Base-by-base conservation (phyloP, 1,284 basidiomycete genomes). In the Xanthoconium separans region DNA sequence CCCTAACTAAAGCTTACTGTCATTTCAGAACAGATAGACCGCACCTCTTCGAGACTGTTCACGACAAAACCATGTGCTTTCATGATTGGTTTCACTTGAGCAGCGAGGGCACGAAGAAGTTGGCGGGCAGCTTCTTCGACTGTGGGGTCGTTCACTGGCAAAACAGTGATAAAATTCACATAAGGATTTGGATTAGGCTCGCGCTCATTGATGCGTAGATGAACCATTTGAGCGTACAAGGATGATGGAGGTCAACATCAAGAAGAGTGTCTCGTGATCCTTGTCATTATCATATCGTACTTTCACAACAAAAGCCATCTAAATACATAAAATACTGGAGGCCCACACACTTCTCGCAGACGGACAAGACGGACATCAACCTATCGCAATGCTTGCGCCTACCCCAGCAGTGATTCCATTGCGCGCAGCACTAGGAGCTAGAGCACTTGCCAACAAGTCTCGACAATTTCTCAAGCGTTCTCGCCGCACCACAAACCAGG, bases 61-160 rank as follows among this genome's bases (percentile, higher is more conserved):
- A 91, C 80, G 1, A 64, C 70, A 61, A 91, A 87, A 0, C 88
- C 89, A 60, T 91, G 84, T 2, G 76, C 71, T 63, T 89, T 89
- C 89, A 92, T 92, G 30, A 91, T 66, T 5, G 90, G 90, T 59
- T 81, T 78, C 31, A 92, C 85, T 71, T 92, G 89, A 6, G 89
- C 90, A 0, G 89, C 89, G 36, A 92, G 72, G 6, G 88, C 87
- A 13, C 87, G 79, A 50, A 92, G 73, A 37, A 89, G 76, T 63
- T 89, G 84, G 41, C 78, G 77, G 13, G 84, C 82, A 53, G 82
- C 78, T 56, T 87, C 84, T 73, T 51, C 70, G 70, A 41, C 56
- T 6, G 44, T 65, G 36, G 60, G 34, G 43, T 79, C 73, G 9
- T 51, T 44, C 44, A 65, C 65, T 39, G 77, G 78, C n/a, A 92